A percentile compares a stretch with the other conserved stretches of the same genome.
Conservation (phyloP, 2,329 filamentous ascomycete genomes). For the Aspergillus pseudoglaucus region DNA sequence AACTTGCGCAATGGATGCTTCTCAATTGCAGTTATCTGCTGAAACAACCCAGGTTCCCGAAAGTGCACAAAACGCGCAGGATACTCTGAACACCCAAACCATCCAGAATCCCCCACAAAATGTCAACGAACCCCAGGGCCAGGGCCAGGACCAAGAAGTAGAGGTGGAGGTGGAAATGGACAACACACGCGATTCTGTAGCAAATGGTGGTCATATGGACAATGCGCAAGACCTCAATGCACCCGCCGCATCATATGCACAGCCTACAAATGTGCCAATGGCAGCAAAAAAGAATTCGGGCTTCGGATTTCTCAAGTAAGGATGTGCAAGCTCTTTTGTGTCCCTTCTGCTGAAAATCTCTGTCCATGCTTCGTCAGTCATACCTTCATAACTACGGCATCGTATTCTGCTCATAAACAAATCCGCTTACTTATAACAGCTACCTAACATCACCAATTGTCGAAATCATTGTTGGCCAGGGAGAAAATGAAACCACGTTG, state of each 20-base stretch:
- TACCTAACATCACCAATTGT: conserved; percentile 66
- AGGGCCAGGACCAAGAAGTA: neutral
- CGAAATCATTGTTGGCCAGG: conserved; percentile 58
- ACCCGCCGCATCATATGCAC: conserved; percentile 14
- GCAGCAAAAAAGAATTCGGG: conserved; percentile 14
- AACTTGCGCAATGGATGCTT: conserved; percentile 11
- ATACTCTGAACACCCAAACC: neutral
- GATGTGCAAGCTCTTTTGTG: neutral
- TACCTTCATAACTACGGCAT: neutral
- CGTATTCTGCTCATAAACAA: neutral
- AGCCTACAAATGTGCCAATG: conserved; percentile 9
- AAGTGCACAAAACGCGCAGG: conserved; percentile 2
- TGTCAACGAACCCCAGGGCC: neutral
- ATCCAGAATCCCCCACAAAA: conserved; percentile 6
- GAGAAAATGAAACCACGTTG: conserved; percentile 56
- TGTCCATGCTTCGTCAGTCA: neutral
- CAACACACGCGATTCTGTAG: neutral
- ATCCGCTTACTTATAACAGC: conserved; percentile 14
- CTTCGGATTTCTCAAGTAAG: conserved; percentile 27
- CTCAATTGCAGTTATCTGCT: conserved; percentile 12
- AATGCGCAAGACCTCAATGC: conserved; percentile 14
- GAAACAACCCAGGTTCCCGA: conserved; percentile 4
- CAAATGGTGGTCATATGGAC: conserved; percentile 11
- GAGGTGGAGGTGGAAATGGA: neutral
- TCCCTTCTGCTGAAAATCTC: neutral